Conservation (phyloP, 2,329 filamentous ascomycete genomes). For the Phialocephala sp. region DNA sequence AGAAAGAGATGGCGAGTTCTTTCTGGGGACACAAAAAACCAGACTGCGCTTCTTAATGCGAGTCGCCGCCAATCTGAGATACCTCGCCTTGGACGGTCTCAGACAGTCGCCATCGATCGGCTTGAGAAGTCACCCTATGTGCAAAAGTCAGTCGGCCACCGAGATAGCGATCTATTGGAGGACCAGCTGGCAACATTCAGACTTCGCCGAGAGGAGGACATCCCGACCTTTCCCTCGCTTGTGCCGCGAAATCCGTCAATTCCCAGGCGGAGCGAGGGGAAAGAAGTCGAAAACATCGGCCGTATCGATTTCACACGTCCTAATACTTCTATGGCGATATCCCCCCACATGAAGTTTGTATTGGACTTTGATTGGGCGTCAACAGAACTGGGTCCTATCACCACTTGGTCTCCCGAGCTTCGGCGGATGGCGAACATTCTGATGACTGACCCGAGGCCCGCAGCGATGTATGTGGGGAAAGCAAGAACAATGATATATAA, state of each 20-base stretch:
- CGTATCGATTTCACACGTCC: conserved; percentile 36
- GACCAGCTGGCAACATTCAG: conserved; percentile 25
- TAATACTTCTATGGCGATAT: conserved; percentile 24
- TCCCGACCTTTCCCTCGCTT: conserved; percentile 17
- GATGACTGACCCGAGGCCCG: conserved; percentile 45
- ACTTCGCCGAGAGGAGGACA: conserved; percentile 19
- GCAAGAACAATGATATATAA: conserved; percentile 45
- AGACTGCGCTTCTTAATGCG: conserved; percentile 11
- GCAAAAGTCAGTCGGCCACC: neutral
- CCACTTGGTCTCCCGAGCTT: conserved; percentile 48
- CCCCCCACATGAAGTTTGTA: conserved; percentile 37
- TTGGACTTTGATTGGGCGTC: conserved; percentile 49
- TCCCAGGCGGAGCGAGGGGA: neutral
- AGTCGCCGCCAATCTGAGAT: conserved; percentile 20
- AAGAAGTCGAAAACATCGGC: conserved; percentile 16
- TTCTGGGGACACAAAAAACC: conserved; percentile 24
- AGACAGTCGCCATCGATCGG: conserved; percentile 16
- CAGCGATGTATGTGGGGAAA: conserved; percentile 46
- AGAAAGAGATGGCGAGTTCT: conserved; percentile 35
- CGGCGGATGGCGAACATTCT: conserved; percentile 46
- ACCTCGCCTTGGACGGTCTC: conserved; percentile 10
- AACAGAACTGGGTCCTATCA: conserved; percentile 49
- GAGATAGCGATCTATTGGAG: conserved; percentile 19
- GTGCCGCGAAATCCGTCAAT: conserved; percentile 3
- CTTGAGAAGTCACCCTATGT: conserved; percentile 5